Evolutionary conservation across 2,329 filamentous ascomycete genomes (phyloP), one percentile per base, ranked within the genome.

Genomic region (Pseudocercospora cruenta): DNA sequence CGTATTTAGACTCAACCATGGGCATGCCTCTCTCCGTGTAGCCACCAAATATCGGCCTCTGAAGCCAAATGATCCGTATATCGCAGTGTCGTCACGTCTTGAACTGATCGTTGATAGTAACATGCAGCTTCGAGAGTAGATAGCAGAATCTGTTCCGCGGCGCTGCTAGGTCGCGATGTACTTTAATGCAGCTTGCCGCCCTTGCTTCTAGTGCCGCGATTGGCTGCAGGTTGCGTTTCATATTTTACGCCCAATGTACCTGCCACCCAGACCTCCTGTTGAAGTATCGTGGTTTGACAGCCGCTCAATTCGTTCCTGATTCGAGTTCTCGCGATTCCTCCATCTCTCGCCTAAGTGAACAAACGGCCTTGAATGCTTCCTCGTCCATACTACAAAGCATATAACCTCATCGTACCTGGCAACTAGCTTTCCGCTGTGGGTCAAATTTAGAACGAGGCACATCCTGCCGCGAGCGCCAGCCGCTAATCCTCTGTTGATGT

Each of bases 401-500:
- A 55, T 55, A 26, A 24, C 24, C 24, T n/a, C 51, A 55, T n/a
- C 39, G 51, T 55, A 55, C 51, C 51, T 55, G 24, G 51, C 51
- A 26, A 55, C 51, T 55, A n/a, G 24, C 22, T 55, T 55, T 31
- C 22, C 51, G 26, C 51, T 8, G 51, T 31, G 51, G 51, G 51
- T 55, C 51, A 28, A 55, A 55, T 55, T 55, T 55, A 55, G 51
- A 55, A 55, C 51, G 12, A 26, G 16, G 22, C 51, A 55, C 22
- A 31, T 55, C 24, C 51, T 55, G 51, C 26, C 51, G 51, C 51
- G 24, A 31, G 51, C 51, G 24, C 51, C 51, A 55, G 51, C n/a
- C 51, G 51, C 51, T 31, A 55, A 55, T 55, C 51, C 51, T 55
- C 51, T 55, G 51, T 26, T 55, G 51, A 55, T 55, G 26, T 55